Conservation (phyloP, 2,329 filamentous ascomycete genomes). For the Cordyceps cateniannulata region DNA sequence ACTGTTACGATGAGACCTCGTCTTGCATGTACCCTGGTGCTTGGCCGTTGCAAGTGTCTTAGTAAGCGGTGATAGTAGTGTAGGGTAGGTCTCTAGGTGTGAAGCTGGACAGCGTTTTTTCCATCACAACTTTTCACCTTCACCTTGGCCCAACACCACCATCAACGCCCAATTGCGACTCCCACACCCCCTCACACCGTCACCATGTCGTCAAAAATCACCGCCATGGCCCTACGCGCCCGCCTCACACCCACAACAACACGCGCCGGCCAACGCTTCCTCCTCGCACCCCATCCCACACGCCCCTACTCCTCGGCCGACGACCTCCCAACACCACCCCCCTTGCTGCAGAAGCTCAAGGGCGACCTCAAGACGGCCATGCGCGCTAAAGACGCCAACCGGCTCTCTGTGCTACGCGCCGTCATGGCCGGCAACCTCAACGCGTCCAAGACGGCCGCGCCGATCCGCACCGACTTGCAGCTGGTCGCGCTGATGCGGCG, state of each 20-base stretch:
- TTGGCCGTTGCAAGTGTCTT: too few species aligned
- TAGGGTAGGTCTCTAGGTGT: too few species aligned
- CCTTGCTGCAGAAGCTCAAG: constrained; percentile 48
- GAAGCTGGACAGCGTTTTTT: not conserved
- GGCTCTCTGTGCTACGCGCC: constrained; percentile 61
- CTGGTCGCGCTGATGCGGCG: constrained; percentile 63
- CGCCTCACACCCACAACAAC: not conserved
- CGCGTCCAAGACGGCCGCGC: constrained; percentile 63
- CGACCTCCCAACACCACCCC: constrained; percentile 26
- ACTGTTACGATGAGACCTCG: too few species aligned
- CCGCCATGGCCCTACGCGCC: not conserved
- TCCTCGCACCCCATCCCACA: not conserved
- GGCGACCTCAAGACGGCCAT: constrained; percentile 60
- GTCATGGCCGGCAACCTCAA: constrained; percentile 67
- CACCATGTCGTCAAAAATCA: not conserved
- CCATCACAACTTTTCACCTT: not conserved
- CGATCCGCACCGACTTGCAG: constrained; percentile 64
- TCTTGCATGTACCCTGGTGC: too few species aligned
- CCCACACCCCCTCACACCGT: not conserved
- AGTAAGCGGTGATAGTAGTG: too few species aligned
- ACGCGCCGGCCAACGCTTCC: not conserved
- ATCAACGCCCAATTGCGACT: not conserved
- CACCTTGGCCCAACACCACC: not conserved
- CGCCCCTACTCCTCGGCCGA: constrained; percentile 3
- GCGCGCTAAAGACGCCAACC: constrained; percentile 56